These are phyloP conservation scores for Zostera marina DNA, from an alignment of 116 monocot genomes.

Conservation along the genomic window DNA sequence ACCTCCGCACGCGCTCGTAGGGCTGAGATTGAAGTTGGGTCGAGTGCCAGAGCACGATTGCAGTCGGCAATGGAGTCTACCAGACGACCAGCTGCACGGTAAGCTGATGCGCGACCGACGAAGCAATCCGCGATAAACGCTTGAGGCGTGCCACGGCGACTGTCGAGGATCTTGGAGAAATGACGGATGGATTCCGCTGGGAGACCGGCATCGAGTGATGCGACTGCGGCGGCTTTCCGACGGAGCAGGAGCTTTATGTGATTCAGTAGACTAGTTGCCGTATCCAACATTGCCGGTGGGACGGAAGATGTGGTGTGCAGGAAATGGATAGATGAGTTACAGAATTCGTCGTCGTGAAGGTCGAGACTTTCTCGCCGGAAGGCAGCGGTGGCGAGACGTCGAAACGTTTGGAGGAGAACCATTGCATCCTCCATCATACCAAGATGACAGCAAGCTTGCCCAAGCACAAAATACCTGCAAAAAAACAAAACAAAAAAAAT, in stretches of 20 bases:
- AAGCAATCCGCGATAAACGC: slow-evolving; percentile 59
- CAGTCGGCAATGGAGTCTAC: slow-evolving; percentile 78
- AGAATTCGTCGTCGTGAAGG: slow-evolving; percentile 63
- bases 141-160: slow-evolving; percentile 44
- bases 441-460: slow-evolving; percentile 78
- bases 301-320: background rate
- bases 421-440: slow-evolving; percentile 94
- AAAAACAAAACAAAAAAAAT: background rate
- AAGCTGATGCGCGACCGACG: slow-evolving; percentile 64
- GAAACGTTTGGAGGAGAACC: slow-evolving; percentile 73
- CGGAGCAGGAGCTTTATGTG: slow-evolving; percentile 89
- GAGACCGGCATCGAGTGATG: slow-evolving; percentile 72
- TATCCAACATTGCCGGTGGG: background rate
- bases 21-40: slow-evolving; percentile 60
- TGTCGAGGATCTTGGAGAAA: slow-evolving; percentile 81
- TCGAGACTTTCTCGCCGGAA: slow-evolving; percentile 59
- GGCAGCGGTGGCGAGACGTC: slow-evolving; percentile 56
- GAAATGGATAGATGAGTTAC: slow-evolving; percentile 3
- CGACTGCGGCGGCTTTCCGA: slow-evolving; percentile 63
- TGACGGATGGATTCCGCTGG: slow-evolving; percentile 60
- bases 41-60: slow-evolving; percentile 69
- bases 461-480: slow-evolving; percentile 68
- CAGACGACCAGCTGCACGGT: slow-evolving; percentile 35
- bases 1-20: slow-evolving; percentile 60
- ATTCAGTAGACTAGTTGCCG: slow-evolving; percentile 37